Evolutionary conservation across 257 asterid species (phyloP).

Genomic region (Nicotiana undulata): DNA sequence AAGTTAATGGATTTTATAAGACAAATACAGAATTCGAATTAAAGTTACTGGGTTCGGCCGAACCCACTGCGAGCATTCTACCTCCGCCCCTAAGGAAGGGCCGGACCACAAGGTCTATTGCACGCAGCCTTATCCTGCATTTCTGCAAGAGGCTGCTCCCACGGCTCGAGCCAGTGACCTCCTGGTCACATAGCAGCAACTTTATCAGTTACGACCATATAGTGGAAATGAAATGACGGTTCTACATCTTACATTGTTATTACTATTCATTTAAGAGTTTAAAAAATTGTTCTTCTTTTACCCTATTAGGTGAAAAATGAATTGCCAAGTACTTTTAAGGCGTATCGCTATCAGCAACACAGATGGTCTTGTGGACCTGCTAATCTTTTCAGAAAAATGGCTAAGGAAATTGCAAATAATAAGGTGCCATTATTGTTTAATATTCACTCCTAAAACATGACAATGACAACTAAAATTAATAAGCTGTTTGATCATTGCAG

Average conservation of each 20-base stretch:
- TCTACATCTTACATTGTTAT: neutral
- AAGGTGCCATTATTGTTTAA: constrained; percentile 30
- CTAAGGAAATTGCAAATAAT: constrained; percentile 58
- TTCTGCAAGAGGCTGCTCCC: too few relatives aligned
- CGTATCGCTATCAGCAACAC: constrained; percentile 81
- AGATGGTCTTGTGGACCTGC: constrained; percentile 99
- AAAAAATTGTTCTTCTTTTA: neutral
- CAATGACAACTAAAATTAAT: neutral
- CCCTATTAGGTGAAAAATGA: constrained; percentile 72
- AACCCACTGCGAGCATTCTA: too few relatives aligned
- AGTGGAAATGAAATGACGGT: neutral
- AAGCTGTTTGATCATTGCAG: neutral
- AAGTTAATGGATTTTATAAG: too few relatives aligned
- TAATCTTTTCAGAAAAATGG: constrained; percentile 77
- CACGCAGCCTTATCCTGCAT: too few relatives aligned
- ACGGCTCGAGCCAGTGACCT: too few relatives aligned
- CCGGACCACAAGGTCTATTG: too few relatives aligned
- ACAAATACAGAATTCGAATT: too few relatives aligned
- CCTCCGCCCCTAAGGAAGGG: too few relatives aligned
- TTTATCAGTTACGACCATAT: too few relatives aligned
- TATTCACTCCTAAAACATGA: neutral
- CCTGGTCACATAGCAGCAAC: too few relatives aligned
- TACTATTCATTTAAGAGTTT: neutral
- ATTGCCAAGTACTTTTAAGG: constrained; percentile 88
- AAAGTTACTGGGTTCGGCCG: too few relatives aligned